A percentile compares a stretch with the other conserved stretches of the same genome.
These are phyloP conservation scores for Inga oerstediana DNA, from an alignment of 306 rosid species.

Conservation along the genomic window DNA sequence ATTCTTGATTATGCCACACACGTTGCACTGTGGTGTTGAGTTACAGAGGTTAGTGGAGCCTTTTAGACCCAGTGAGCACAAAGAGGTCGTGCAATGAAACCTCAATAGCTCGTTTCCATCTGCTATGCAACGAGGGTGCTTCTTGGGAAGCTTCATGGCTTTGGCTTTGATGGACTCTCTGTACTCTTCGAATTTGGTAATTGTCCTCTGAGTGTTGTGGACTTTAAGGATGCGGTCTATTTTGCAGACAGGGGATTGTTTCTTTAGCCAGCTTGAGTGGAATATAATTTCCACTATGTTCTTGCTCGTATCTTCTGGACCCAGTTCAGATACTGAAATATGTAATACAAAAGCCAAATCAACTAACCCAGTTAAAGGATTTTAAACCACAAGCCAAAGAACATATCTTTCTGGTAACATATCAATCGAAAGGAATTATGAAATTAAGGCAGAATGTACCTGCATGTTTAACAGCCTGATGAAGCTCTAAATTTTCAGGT, in stretches of 20 bases:
- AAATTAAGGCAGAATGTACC: conserved; percentile 44
- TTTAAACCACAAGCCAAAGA: neutral
- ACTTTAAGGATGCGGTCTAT: conserved; percentile 92
- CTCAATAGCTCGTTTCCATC: conserved; percentile 94
- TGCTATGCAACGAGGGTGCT: conserved; percentile 89
- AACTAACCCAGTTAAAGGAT: neutral
- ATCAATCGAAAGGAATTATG: neutral
- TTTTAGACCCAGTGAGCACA: conserved; percentile 80
- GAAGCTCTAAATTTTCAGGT: conserved; percentile 78
- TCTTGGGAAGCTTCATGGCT: conserved; percentile 73
- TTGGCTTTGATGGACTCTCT: conserved; percentile 85
- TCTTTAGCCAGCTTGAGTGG: conserved; percentile 97
- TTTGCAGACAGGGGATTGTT: conserved; percentile 84
- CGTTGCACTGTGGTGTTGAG: conserved; percentile 67
- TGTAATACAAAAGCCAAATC: neutral
- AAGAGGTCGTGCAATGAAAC: conserved; percentile 82
- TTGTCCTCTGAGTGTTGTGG: conserved; percentile 79
- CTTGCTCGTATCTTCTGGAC: conserved; percentile 97
- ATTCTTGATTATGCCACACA: conserved; percentile 75
- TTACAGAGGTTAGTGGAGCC: conserved; percentile 92
- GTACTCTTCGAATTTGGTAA: conserved; percentile 81
- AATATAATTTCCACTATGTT: conserved; percentile 98
- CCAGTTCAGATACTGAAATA: conserved; percentile 84
- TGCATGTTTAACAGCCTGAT: conserved; percentile 88
- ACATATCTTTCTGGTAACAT: neutral